Evolutionary conservation across 306 rosid species (phyloP).

Genomic region (Dalbergia oliveri): DNA sequence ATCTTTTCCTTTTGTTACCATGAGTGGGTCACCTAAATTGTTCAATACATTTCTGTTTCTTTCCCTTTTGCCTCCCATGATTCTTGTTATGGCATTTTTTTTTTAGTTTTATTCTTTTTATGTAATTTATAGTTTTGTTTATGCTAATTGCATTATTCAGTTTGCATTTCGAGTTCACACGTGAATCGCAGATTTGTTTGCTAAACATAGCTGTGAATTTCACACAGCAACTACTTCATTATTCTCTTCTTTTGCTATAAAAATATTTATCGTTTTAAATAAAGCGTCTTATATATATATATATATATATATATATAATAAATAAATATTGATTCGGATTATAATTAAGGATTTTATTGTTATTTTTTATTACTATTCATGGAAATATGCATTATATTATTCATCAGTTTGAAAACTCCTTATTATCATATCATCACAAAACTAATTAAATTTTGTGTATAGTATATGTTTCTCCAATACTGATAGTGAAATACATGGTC

Average conservation of each 20-base stretch:
- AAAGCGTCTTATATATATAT: background rate
- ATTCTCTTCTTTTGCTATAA: background rate
- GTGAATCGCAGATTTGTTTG: slow-evolving; percentile 28
- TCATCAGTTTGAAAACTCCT: too few species aligned
- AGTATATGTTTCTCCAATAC: too few species aligned
- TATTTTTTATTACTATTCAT: too few species aligned
- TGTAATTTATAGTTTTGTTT: background rate
- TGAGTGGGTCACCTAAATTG: slow-evolving; percentile 30
- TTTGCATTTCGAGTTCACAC: slow-evolving; percentile 18
- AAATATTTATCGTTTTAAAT: background rate
- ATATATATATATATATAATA: too few species aligned
- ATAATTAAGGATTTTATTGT: too few species aligned
- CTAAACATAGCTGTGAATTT: slow-evolving; percentile 29
- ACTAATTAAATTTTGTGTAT: too few species aligned
- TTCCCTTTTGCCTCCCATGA: background rate
- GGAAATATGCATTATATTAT: too few species aligned
- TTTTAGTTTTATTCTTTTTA: background rate
- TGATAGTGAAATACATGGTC: too few species aligned
- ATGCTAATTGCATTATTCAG: slow-evolving; percentile 25
- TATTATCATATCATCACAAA: too few species aligned
- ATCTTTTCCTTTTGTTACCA: slow-evolving; percentile 4
- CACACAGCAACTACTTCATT: slow-evolving; percentile 5
- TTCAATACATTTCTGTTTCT: background rate
- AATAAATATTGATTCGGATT: background rate
- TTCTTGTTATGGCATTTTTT: slow-evolving; percentile 12